Evolutionary conservation across 345 rosid species (phyloP).

Genomic region (Gossypium turneri): DNA sequence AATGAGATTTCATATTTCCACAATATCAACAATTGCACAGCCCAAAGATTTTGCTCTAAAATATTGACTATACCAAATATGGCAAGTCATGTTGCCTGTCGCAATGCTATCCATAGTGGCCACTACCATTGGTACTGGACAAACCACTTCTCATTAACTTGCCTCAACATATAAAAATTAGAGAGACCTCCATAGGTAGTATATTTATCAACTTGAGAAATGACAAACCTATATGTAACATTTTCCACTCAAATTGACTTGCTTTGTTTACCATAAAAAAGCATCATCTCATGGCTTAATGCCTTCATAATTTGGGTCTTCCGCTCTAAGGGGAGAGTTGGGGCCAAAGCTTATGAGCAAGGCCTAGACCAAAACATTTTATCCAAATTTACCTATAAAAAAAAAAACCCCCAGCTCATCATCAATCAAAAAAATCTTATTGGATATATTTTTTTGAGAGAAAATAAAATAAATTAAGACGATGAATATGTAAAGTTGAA

Average conservation of each 20-base stretch:
- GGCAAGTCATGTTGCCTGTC: no score
- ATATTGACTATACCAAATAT: no score
- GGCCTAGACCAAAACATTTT: slow-evolving; percentile 86
- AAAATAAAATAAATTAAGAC: not conserved
- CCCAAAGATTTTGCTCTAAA: no score
- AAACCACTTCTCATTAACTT: no score
- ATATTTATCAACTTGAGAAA: slow-evolving; percentile 71
- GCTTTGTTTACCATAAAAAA: slow-evolving; percentile 93
- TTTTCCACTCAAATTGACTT: slow-evolving; percentile 76
- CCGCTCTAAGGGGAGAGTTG: slow-evolving; percentile 60
- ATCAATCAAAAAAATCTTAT: not conserved
- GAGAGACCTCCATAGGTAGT: slow-evolving; percentile 64
- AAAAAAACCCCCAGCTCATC: not conserved
- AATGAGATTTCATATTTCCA: no score
- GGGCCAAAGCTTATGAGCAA: slow-evolving; percentile 69
- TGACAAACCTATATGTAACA: slow-evolving; percentile 57
- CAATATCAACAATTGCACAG: no score
- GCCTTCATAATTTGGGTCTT: slow-evolving; percentile 74
- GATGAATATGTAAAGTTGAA: no score
- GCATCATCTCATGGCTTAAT: slow-evolving; percentile 54
- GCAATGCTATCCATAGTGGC: no score
- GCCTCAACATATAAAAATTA: no score
- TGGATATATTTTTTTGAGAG: not conserved
- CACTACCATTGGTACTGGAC: no score
- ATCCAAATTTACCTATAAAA: slow-evolving; percentile 55